These are phyloP conservation scores for Discostella stelligeroides DNA, from an alignment of 108 stramenopile species.

Conservation along the genomic window DNA sequence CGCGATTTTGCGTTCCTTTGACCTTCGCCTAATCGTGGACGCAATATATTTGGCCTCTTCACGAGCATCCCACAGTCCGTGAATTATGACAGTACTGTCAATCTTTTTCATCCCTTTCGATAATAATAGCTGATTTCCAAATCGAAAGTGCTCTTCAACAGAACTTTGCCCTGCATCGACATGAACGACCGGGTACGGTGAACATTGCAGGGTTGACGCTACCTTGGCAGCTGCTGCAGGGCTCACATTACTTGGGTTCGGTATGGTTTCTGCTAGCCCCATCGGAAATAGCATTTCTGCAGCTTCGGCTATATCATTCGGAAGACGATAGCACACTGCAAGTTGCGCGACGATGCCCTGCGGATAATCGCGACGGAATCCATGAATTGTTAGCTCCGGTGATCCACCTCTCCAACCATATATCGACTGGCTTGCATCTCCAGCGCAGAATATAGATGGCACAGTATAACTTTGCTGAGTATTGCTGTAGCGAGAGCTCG, in stretches of 20 bases:
- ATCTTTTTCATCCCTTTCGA: slow-evolving; percentile 45
- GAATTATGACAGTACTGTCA: slow-evolving; percentile 47
- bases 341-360: slow-evolving; percentile 62
- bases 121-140: slow-evolving; percentile 44
- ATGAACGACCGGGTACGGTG: background rate
- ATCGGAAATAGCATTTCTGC: slow-evolving; percentile 47
- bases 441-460: slow-evolving; percentile 55
- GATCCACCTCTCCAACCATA: slow-evolving; percentile 67
- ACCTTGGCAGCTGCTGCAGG: slow-evolving; percentile 47
- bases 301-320: slow-evolving; percentile 50
- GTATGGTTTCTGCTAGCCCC: background rate
- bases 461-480: slow-evolving; percentile 39
- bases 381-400: slow-evolving; percentile 55
- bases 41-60: slow-evolving; percentile 66
- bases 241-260: slow-evolving; percentile 37
- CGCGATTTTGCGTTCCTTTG: slow-evolving; percentile 40
- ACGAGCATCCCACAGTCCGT: slow-evolving; percentile 60
- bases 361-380: slow-evolving; percentile 59
- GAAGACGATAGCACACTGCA: slow-evolving; percentile 54
- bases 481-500: slow-evolving; percentile 2
- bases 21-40: slow-evolving; percentile 45
- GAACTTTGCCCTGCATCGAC: background rate
- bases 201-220: slow-evolving; percentile 12
- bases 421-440: slow-evolving; percentile 63
- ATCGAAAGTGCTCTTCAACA: slow-evolving; percentile 17